Base-by-base conservation (phyloP, 768 basidiomycete genomes). In the Macrolepiota albuminosa region DNA sequence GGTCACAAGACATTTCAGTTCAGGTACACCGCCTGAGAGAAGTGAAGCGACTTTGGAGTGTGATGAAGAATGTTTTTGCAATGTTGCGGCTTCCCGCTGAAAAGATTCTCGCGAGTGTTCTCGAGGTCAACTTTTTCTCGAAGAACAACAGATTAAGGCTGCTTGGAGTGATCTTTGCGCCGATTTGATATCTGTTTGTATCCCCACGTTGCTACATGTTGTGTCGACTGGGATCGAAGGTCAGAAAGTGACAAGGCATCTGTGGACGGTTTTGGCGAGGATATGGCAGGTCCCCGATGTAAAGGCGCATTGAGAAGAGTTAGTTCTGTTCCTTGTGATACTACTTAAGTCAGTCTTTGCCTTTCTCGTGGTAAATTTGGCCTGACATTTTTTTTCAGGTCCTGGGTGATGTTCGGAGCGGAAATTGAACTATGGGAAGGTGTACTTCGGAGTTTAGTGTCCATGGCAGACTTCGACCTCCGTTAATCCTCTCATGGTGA, bases 201-300 rank as follows among this genome's bases (percentile, higher is more conserved):
- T 21, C 21, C 21, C 21, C 21, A 21, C 21, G 21, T 21, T 21
- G 21, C 21, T 21, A 21, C 67, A 73, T 37, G 68, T 73, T 33
- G 51, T 78, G 33, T 71, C 67, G 31, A 65, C 64, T 18, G 65
- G 65, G 21, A 68, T 66, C n/a, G 70, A 71, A 49, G 75, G 65
- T 18, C 61, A 65, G 50, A 73, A 78, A 43, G 67, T 75, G 39
- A 74, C 72, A 33, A 77, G 79, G 36, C 73, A 77, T 50, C 67
- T 85, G 24, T 87, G 86, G 86, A 66, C 59, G 4, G 65, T 79
- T 43, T 58, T 82, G 24, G 81, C 79, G 4, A 70, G 67, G 54
- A 70, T 68, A 2, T 71, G 72, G 64, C 59, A 68, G 37, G 67
- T 66, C 21, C 61, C 63, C 7, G 67, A 70, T 10, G 64, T 51